These are phyloP conservation scores for Colletotrichum destructivum DNA, from an alignment of 2,329 filamentous ascomycete species.

Conservation along the genomic window DNA sequence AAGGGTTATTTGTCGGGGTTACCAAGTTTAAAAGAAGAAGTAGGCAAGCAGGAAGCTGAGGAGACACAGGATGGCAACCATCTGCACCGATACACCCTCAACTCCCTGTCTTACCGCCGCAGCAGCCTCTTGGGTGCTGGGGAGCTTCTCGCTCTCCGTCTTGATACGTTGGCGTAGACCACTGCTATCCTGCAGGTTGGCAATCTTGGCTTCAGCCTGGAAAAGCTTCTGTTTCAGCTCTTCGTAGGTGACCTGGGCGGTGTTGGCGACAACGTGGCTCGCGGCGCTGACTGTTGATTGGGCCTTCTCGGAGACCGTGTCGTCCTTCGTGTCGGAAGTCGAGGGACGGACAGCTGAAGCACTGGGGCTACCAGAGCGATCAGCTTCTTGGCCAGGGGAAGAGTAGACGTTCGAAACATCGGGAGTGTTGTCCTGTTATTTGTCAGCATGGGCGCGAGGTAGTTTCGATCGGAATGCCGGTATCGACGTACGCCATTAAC, in stretches of 20 bases:
- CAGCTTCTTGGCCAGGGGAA: slow-evolving; percentile 56
- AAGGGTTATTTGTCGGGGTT: slow-evolving; percentile 19
- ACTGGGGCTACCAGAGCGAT: slow-evolving; percentile 49
- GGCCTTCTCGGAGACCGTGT: slow-evolving; percentile 48
- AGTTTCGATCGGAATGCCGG: not conserved
- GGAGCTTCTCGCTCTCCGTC: slow-evolving; percentile 66
- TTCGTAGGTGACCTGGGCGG: slow-evolving; percentile 60
- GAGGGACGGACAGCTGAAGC: slow-evolving; percentile 48
- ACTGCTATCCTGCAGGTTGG: slow-evolving; percentile 77
- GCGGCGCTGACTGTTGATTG: slow-evolving; percentile 56
- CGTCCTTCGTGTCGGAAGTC: slow-evolving; percentile 52
- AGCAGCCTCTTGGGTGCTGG: slow-evolving; percentile 61
- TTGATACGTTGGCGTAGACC: slow-evolving; percentile 82
- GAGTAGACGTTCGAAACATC: slow-evolving; percentile 61
- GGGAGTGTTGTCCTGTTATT: slow-evolving; percentile 59
- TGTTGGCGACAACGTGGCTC: slow-evolving; percentile 64
- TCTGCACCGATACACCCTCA: slow-evolving; percentile 89
- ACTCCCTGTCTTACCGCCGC: slow-evolving; percentile 69
- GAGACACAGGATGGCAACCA: slow-evolving; percentile 87
- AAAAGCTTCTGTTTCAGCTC: slow-evolving; percentile 82
- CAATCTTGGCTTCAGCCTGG: slow-evolving; percentile 82
- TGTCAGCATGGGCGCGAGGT: slow-evolving; percentile 13
- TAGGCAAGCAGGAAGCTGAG: slow-evolving; percentile 95
- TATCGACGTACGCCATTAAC: slow-evolving; percentile 51
- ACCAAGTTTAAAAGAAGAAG: slow-evolving; percentile 84